Evolutionary conservation across 345 rosid genomes (phyloP).

Genomic region (Brassica juncea): DNA sequence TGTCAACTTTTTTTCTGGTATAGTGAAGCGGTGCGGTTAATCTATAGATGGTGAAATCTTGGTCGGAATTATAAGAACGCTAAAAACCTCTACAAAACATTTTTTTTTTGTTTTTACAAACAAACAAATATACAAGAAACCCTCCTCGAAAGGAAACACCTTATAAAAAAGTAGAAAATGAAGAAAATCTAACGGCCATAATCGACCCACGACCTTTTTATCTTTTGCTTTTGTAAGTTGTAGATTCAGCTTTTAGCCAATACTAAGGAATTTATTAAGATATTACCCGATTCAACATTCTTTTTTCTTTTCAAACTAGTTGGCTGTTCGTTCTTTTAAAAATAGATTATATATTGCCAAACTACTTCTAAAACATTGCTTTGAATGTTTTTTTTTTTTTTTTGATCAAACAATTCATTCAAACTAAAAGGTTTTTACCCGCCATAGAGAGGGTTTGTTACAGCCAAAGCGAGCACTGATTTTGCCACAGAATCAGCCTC

Average conservation of each 20-base stretch:
- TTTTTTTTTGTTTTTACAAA: background rate
- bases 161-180: background rate
- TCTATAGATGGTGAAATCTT: background rate
- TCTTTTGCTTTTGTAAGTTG: background rate
- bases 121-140: background rate
- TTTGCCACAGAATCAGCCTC: too few species aligned
- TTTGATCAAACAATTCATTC: too few species aligned
- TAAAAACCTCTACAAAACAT: background rate
- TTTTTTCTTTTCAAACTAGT: background rate
- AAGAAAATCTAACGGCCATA: constrained; percentile 7
- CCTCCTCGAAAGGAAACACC: background rate
- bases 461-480: too few species aligned
- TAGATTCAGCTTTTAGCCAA: background rate
- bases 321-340: background rate
- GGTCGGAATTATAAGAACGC: background rate
- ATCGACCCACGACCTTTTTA: background rate
- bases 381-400: too few species aligned
- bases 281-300: background rate
- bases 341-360: background rate
- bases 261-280: background rate
- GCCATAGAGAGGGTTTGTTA: too few species aligned
- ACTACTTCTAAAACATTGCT: background rate
- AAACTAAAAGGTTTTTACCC: too few species aligned
- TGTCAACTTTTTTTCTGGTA: background rate
- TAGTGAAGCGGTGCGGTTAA: background rate